These are phyloP conservation scores for Sabuloglossum arenarium DNA, from an alignment of 495 filamentous ascomycete genomes.

Conservation along the genomic window DNA sequence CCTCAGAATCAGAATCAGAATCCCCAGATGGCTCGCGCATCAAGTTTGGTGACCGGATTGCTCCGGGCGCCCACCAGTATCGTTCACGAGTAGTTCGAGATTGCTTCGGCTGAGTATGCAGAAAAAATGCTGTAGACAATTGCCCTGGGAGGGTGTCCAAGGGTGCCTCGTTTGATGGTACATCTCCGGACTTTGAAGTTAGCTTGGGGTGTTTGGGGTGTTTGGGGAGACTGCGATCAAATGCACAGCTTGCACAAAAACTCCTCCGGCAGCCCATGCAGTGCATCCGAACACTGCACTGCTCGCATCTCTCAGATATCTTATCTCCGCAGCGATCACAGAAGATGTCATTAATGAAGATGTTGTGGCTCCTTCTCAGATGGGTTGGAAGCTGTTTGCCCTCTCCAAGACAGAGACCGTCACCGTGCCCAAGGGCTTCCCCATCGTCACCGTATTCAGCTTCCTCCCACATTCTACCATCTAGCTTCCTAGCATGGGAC, in stretches of 20 bases:
- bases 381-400: constrained; percentile 34
- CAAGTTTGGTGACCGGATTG: constrained; percentile 29
- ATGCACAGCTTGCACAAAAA: constrained; percentile 38
- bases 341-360: constrained; percentile 29
- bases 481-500: constrained; percentile 5
- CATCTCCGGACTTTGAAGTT: not conserved
- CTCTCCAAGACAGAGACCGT: constrained; percentile 24
- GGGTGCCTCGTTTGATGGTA: constrained; percentile 5
- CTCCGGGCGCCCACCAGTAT: constrained; percentile 39
- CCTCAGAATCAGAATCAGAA: constrained; percentile 5
- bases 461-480: constrained; percentile 38
- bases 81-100: not conserved
- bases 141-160: not conserved
- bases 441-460: constrained; percentile 31
- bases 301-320: constrained; percentile 36
- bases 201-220: not conserved
- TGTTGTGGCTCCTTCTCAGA: constrained; percentile 30
- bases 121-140: not conserved
- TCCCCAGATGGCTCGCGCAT: constrained; percentile 30
- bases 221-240: constrained; percentile 28
- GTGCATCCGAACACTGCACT: constrained; percentile 42
- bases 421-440: constrained; percentile 30
- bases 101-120: not conserved
- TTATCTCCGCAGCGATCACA: constrained; percentile 31
- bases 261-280: constrained; percentile 41